A percentile compares a stretch with the other conserved stretches of the same genome.
Evolutionary conservation across 805 yeast genomes (phyloP).

Genomic region (Yamadazyma akitaensis): DNA sequence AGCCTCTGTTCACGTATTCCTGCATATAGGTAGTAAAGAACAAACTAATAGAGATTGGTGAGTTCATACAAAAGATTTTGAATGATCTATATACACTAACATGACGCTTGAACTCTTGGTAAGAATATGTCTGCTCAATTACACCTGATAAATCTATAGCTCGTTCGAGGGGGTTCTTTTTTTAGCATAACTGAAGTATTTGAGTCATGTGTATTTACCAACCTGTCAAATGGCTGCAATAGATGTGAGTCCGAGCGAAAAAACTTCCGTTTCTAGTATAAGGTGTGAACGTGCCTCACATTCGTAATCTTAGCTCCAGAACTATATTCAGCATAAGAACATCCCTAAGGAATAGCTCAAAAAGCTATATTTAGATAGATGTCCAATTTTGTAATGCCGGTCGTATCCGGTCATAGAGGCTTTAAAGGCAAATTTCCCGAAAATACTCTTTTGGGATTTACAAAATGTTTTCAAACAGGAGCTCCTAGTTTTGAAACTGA

Average conservation of each 20-base stretch:
- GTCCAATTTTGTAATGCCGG: constrained; percentile 12
- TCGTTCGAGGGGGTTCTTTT: too few relatives aligned
- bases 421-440: constrained; percentile 40
- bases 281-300: background rate
- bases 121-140: too few relatives aligned
- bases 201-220: background rate
- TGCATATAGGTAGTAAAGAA: too few relatives aligned
- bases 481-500: constrained; percentile 43
- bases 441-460: constrained; percentile 37
- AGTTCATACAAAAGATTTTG: too few relatives aligned
- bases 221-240: background rate
- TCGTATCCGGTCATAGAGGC: constrained; percentile 43
- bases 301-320: background rate
- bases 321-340: background rate
- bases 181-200: too few relatives aligned
- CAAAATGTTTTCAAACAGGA: constrained; percentile 34
- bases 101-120: too few relatives aligned
- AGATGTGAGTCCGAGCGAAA: background rate
- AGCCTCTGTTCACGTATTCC: too few relatives aligned
- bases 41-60: too few relatives aligned
- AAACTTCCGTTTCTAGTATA: background rate
- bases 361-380: background rate
- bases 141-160: too few relatives aligned
- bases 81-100: too few relatives aligned
- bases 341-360: background rate